phyloP scores from a whole-genome alignment of 805 yeast genomes.

The Yamadazyma laniorum region DNA sequence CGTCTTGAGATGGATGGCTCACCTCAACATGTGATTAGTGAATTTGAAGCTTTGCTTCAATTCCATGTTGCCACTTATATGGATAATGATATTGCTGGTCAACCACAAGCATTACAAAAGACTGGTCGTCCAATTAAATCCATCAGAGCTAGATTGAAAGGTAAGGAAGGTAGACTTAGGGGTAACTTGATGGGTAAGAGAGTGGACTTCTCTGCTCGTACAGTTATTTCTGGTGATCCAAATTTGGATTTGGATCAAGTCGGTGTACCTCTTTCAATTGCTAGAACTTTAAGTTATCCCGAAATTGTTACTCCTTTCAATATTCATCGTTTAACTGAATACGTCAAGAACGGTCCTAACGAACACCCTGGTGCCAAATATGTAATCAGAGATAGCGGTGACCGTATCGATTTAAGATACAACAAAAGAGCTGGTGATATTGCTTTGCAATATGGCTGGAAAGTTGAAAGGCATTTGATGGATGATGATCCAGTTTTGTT shows the following conservation, averaged over 20 bases:
- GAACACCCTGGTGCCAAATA: slow-evolving; percentile 99
- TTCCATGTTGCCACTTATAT: slow-evolving; percentile 98
- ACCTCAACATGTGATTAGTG: slow-evolving; percentile 96
- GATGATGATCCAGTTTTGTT: slow-evolving; percentile 97
- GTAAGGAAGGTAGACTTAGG: slow-evolving; percentile 98
- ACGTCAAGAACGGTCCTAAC: slow-evolving; percentile 96
- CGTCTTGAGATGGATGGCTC: slow-evolving; percentile 98
- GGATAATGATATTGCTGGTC: slow-evolving; percentile 99
- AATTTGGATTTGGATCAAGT: slow-evolving; percentile 96
- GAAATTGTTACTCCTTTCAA: slow-evolving; percentile 98
- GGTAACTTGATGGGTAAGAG: slow-evolving; percentile 99
- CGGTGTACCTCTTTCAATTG: slow-evolving; percentile 97
- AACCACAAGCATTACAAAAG: slow-evolving; percentile 97
- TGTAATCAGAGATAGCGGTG: slow-evolving; percentile 97
- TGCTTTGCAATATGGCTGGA: slow-evolving; percentile 98
- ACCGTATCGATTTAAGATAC: slow-evolving; percentile 94
- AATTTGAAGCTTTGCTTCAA: slow-evolving; percentile 91
- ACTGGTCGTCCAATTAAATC: slow-evolving; percentile 98
- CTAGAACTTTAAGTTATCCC: slow-evolving; percentile 92
- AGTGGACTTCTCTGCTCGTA: slow-evolving; percentile 98
- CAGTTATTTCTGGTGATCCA: slow-evolving; percentile 99
- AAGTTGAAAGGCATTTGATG: slow-evolving; percentile 96
- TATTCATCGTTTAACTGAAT: slow-evolving; percentile 87
- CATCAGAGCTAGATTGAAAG: slow-evolving; percentile 98
- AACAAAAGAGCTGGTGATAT: slow-evolving; percentile 98